Percentiles rank a stretch among this genome's conserved stretches.
phyloP scores from a whole-genome alignment of 345 rosid genomes.

The Aethionema arabicum region DNA sequence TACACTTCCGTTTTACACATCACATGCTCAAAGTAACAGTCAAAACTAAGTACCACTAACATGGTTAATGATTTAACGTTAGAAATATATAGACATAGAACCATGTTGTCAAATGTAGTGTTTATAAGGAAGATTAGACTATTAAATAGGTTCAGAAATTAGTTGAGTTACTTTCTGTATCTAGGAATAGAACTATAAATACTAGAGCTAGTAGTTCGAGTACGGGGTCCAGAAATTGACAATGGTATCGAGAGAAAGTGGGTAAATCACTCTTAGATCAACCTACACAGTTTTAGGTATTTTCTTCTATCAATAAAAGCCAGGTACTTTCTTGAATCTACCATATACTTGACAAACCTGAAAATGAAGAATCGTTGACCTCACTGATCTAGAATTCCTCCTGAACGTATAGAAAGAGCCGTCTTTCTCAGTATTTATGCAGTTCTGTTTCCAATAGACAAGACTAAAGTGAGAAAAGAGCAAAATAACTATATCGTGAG shows the following conservation, averaged over 20 bases:
- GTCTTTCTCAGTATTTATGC: slow-evolving; percentile 53
- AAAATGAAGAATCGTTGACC: slow-evolving; percentile 76
- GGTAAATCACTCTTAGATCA: no score
- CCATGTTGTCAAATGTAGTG: not conserved
- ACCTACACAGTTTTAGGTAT: no score
- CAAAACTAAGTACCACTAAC: not conserved
- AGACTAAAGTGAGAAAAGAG: slow-evolving; percentile 23
- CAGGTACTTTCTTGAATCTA: no score
- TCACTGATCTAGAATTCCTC: slow-evolving; percentile 65
- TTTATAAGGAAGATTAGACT: no score
- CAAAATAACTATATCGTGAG: not conserved
- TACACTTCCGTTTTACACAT: not conserved
- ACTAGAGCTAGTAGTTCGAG: no score
- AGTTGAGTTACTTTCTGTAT: no score
- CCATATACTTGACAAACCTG: slow-evolving; percentile 44
- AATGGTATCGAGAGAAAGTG: no score
- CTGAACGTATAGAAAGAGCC: slow-evolving; percentile 54
- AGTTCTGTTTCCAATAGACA: slow-evolving; percentile 40
- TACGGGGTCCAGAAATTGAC: no score
- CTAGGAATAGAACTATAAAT: no score
- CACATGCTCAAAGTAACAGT: not conserved
- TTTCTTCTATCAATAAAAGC: no score
- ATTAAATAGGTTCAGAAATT: no score
- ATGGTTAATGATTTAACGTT: not conserved
- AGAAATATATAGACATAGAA: not conserved